Base-by-base conservation (phyloP, 306 rosid species). In the Castanea sativa region DNA sequence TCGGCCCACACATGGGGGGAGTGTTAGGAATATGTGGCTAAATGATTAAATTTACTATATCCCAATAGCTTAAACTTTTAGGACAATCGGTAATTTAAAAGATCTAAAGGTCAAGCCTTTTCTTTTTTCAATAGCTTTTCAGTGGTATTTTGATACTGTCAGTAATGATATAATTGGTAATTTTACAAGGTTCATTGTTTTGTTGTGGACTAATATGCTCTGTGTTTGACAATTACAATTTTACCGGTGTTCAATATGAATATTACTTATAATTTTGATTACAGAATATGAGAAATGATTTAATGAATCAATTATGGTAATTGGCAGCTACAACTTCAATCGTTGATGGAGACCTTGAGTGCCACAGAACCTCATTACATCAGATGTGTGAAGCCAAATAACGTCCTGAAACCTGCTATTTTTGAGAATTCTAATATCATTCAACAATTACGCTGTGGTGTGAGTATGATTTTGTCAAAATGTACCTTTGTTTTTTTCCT, bases 371-470 rank as follows among this genome's bases (percentile, higher is more conserved):
- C 99, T 85, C 97, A 92, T 86, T 92, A 92, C 85, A 94, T 92
- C 88, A 88, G 97, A 91, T 94, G 99, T 82, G 99, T 94, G 87
- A 94, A 94, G 87, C 99, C 99, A 69, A 94, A 94, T 77, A 94
- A 88, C 85, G 97, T 79, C 73, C 97, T 92, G 80, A 94, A 87
- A 93, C 99, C 97, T 74, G 91, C 93, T 71, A 92, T 94, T 81
- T 91, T 94, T 70, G 97, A 94, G 89, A 94, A 94, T 79, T 74
- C 86, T 76, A 94, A 90, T 69, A 91, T 94, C 27, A 94, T 94
- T 87, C 99, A 94, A 60, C 99, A 94, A 86, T 77, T 94, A 80
- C 97, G 97, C 55, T 94, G 99, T 88, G 99, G 99, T 84, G 97
- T 94, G 92, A 91, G 97, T 94, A 91, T 76, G 80, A 78, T 23